Evolutionary conservation across 2,329 filamentous ascomycete genomes (phyloP).

Genomic region (Monascus ruber): DNA sequence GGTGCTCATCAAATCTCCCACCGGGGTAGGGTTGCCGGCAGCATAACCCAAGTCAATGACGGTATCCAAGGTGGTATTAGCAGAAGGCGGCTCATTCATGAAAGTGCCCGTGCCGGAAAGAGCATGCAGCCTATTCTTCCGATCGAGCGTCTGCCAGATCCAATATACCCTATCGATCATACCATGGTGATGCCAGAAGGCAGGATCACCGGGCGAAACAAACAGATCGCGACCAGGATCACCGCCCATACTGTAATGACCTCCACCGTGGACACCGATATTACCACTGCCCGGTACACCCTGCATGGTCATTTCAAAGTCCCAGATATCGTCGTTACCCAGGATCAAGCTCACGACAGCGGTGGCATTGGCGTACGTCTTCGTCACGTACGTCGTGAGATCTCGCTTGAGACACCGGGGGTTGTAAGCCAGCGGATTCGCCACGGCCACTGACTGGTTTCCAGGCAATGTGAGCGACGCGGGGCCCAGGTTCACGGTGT

Average conservation of each 20-base stretch:
- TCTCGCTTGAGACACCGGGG: slow-evolving; percentile 20
- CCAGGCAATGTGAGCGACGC: slow-evolving; percentile 7
- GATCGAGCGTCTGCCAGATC: slow-evolving; percentile 40
- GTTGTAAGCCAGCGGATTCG: slow-evolving; percentile 16
- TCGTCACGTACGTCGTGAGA: slow-evolving; percentile 11
- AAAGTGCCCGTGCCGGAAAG: slow-evolving; percentile 37
- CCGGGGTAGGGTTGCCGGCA: slow-evolving; percentile 19
- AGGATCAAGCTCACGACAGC: slow-evolving; percentile 12
- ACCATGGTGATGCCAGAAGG: slow-evolving; percentile 39
- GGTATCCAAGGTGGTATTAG: slow-evolving; percentile 37
- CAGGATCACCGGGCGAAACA: slow-evolving; percentile 35
- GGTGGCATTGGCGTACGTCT: slow-evolving; percentile 12
- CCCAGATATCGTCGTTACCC: slow-evolving; percentile 13
- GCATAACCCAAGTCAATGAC: slow-evolving; percentile 29
- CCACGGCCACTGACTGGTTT: background rate
- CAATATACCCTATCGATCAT: slow-evolving; percentile 39
- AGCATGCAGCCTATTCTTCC: slow-evolving; percentile 20
- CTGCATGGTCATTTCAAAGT: slow-evolving; percentile 30
- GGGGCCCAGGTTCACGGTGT: slow-evolving; percentile 17
- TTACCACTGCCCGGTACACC: slow-evolving; percentile 20
- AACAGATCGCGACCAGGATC: slow-evolving; percentile 37
- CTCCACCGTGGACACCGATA: slow-evolving; percentile 35
- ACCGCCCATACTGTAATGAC: slow-evolving; percentile 37
- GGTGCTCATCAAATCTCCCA: slow-evolving; percentile 32
- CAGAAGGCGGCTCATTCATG: slow-evolving; percentile 31